Percentiles rank a stretch among this genome's conserved stretches.
Conservation (phyloP, 169 alveolate genomes). For the Plasmodium sp. region DNA sequence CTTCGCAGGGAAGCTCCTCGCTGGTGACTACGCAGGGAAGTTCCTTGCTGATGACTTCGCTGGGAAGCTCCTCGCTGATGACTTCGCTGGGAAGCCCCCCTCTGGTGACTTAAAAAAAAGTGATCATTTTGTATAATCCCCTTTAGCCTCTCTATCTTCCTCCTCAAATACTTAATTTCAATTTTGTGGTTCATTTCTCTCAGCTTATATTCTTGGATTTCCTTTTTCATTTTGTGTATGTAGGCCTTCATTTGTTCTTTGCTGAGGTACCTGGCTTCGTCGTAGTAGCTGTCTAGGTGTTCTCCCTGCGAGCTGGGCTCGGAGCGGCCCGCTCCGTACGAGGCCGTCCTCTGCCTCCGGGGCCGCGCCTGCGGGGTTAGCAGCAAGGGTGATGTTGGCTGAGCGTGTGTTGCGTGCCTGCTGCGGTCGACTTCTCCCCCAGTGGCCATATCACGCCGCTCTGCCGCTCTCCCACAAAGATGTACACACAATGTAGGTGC, state of each 20-base stretch:
- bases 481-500: background rate
- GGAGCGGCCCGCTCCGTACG: background rate
- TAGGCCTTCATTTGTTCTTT: slow-evolving; percentile 67
- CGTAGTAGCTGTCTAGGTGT: background rate
- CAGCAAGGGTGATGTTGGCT: background rate
- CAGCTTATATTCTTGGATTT: slow-evolving; percentile 28
- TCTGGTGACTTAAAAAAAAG: slow-evolving; percentile 2
- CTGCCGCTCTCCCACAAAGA: background rate
- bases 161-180: slow-evolving; percentile 65
- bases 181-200: slow-evolving; percentile 21
- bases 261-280: slow-evolving; percentile 51
- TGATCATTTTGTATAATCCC: slow-evolving; percentile 51
- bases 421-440: background rate
- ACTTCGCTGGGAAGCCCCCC: background rate
- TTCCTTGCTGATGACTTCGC: too few relatives aligned
- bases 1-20: background rate
- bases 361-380: background rate
- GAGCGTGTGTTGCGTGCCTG: background rate
- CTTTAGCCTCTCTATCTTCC: slow-evolving; percentile 41
- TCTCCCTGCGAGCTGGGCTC: slow-evolving; percentile 10
- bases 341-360: background rate
- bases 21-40: background rate
- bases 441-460: background rate
- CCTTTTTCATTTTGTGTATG: slow-evolving; percentile 57
- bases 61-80: background rate